Conservation (phyloP, 345 rosid species). For the Carallia brachiata region DNA sequence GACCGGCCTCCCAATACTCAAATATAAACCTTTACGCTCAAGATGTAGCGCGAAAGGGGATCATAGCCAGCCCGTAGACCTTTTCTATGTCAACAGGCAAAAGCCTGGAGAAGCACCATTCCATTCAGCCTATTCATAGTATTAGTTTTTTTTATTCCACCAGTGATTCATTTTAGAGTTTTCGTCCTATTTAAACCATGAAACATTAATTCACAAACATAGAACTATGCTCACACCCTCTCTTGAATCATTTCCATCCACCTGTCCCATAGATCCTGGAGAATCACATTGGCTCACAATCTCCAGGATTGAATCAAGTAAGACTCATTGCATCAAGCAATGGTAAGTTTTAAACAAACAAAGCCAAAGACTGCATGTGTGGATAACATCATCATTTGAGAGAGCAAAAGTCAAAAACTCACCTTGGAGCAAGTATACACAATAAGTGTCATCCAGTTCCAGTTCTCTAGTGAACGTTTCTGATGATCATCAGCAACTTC, state of each 20-base stretch:
- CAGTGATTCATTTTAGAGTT: not conserved
- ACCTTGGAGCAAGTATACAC: conserved; percentile 83
- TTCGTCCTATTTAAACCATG: not conserved
- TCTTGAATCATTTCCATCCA: too few species aligned
- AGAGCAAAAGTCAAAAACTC: conserved; percentile 5
- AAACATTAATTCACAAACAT: too few species aligned
- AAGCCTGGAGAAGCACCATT: not conserved
- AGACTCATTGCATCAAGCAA: not conserved
- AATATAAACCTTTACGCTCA: too few species aligned
- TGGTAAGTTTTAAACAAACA: not conserved
- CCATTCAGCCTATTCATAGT: too few species aligned
- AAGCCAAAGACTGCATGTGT: not conserved
- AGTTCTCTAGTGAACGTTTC: conserved; percentile 49
- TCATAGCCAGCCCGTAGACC: not conserved
- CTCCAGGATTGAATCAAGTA: not conserved
- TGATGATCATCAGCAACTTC: conserved; percentile 53
- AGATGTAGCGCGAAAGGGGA: not conserved
- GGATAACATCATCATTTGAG: not conserved
- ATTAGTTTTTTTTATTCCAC: not conserved
- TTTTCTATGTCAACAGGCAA: not conserved
- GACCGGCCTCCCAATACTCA: not conserved
- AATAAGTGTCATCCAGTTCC: conserved; percentile 89
- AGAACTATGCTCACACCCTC: too few species aligned
- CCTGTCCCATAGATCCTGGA: too few species aligned
- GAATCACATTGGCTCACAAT: too few species aligned